phyloP scores from a whole-genome alignment of 2,329 filamentous ascomycete genomes.

The Emergomyces orientalis region DNA sequence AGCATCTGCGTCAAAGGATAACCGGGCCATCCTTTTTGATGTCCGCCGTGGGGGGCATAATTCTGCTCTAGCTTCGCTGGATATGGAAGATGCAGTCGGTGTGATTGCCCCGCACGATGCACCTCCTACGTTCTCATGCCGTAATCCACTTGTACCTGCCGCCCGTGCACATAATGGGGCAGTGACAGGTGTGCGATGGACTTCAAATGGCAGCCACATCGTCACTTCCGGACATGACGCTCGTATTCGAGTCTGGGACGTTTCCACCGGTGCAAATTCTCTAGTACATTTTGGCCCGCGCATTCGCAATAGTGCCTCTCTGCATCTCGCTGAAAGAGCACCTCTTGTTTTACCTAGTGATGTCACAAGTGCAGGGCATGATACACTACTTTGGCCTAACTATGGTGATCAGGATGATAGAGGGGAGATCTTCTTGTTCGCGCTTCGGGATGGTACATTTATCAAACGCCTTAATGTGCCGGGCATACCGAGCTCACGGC shows the following conservation, averaged over 20 bases:
- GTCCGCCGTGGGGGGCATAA: constrained; percentile 60
- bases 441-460: constrained; percentile 66
- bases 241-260: constrained; percentile 79
- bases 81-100: constrained; percentile 74
- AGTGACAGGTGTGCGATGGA: constrained; percentile 80
- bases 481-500: constrained; percentile 36
- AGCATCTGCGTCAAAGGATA: constrained; percentile 76
- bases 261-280: constrained; percentile 70
- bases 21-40: constrained; percentile 78
- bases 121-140: constrained; percentile 20
- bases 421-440: constrained; percentile 65
- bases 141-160: constrained; percentile 37
- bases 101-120: constrained; percentile 38
- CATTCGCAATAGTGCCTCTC: constrained; percentile 57
- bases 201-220: constrained; percentile 64
- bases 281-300: constrained; percentile 78
- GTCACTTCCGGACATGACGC: constrained; percentile 76
- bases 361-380: constrained; percentile 47
- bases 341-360: constrained; percentile 56
- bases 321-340: constrained; percentile 50
- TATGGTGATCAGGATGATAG: constrained; percentile 56
- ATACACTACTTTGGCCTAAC: constrained; percentile 73
- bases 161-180: constrained; percentile 64
- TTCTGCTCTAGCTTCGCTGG: constrained; percentile 64
- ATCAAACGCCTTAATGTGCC: constrained; percentile 61